Evolutionary conservation across 1,139 yeast genomes (phyloP), one percentile per base, ranked within the genome.

Genomic region (Lodderomyces jiufengensis): DNA sequence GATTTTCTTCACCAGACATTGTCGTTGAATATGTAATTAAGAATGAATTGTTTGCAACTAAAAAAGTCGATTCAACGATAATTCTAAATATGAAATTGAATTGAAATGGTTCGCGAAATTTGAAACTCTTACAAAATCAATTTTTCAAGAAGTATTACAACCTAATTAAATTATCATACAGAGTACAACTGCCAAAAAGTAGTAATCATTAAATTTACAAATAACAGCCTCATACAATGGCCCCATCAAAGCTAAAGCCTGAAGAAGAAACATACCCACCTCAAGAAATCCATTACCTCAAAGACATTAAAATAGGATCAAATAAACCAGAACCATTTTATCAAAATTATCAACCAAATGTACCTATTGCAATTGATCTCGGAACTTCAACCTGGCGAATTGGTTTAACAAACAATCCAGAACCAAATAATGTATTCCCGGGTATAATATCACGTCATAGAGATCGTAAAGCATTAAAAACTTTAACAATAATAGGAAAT

Each of bases 321-420:
- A 23, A 29, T 12, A 25, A 34, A 14, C 49, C 61, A 1, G 87
- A 84, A 52, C 80, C 82, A 0, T 73, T 76, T 46, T 68, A 71
- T 38, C 47, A 59, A 8, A 63, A 69, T 29, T 84, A 84, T 62
- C 59, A 65, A 33, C 44, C 66, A 2, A 76, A 73, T 3, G 67
- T 72, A 0, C 96, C 97, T 3, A 84, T 90, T 38, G 95, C 94
- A 9, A 64, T 85, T 8, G 95, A 85, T 58, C 62, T 88, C 39
- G 97, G 97, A 2, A 65, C 92, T 3, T 72, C 78, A 34, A 65
- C 71, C 28, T 70, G 86, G 32, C 74, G 94, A 44, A 76, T 83
- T 1, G 98, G 98, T 0, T 70, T 83, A 44, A 78, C 84, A 24
- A 66, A 69, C 25, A 48, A 61, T 3, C 12, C 46, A 0, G 50